Conservation (phyloP, 305 asterid species). For the Ilex paraguariensis region DNA sequence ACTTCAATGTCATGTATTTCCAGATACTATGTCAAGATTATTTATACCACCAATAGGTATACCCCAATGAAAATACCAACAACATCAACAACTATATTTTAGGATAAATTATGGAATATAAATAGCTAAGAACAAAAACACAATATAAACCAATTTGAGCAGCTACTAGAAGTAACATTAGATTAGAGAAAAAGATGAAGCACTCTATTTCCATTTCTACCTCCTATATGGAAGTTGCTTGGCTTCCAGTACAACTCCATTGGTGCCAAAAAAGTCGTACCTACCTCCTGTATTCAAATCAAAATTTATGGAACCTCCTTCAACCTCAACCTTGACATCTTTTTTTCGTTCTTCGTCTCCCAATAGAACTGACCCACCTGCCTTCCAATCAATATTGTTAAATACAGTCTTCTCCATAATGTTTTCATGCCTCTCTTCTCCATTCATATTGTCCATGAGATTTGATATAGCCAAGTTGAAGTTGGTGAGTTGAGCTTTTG, state of each 20-base stretch:
- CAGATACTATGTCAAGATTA: no score
- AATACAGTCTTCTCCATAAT: slow-evolving; percentile 15
- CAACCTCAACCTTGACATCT: slow-evolving; percentile 31
- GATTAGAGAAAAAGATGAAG: no score
- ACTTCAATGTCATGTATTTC: no score
- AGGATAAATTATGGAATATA: no score
- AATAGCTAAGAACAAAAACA: no score
- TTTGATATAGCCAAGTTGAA: slow-evolving; percentile 67
- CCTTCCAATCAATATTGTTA: slow-evolving; percentile 15
- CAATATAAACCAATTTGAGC: no score
- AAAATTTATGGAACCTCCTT: slow-evolving; percentile 49
- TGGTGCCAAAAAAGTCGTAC: slow-evolving; percentile 19
- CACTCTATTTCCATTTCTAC: no score
- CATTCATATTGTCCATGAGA: slow-evolving; percentile 56
- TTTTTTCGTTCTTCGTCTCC: slow-evolving; percentile 19
- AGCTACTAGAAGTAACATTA: no score
- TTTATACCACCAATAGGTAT: no score
- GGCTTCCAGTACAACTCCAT: slow-evolving; percentile 12
- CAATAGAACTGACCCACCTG: slow-evolving; percentile 15
- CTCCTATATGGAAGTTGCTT: not conserved
- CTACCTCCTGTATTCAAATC: slow-evolving; percentile 61
- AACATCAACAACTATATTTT: no score
- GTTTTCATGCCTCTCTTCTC: slow-evolving; percentile 27
- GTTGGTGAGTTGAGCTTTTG: slow-evolving; percentile 54
- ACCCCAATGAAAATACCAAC: no score